Evolutionary conservation across 2,329 filamentous ascomycete species (phyloP).

Genomic region (Phyllosticta capitalensis): DNA sequence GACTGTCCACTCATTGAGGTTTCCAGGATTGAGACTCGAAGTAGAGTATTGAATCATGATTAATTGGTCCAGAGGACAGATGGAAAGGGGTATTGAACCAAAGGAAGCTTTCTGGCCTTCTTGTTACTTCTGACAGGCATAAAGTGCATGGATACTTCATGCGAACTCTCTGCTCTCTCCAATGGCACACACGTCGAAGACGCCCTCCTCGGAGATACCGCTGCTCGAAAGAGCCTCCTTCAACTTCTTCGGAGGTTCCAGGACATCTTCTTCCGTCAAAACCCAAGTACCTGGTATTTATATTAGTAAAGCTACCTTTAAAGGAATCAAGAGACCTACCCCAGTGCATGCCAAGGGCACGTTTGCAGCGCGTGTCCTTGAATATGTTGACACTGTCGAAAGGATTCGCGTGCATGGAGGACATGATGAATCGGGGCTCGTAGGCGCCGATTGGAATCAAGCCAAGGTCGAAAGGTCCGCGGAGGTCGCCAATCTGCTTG

Average conservation of each 20-base stretch:
- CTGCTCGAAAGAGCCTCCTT: conserved; percentile 61
- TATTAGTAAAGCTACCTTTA: neutral
- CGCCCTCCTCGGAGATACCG: conserved; percentile 57
- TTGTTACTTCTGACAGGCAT: too few relatives aligned
- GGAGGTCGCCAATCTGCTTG: conserved; percentile 65
- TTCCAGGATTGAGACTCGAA: neutral
- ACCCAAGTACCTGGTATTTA: conserved; percentile 51
- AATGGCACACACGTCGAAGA: conserved; percentile 77
- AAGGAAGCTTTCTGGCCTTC: too few relatives aligned
- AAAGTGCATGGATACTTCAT: neutral
- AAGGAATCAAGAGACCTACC: conserved; percentile 35
- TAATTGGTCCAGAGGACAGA: neutral
- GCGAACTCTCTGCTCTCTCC: conserved; percentile 69
- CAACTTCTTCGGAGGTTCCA: conserved; percentile 69
- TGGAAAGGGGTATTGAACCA: neutral
- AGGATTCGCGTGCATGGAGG: conserved; percentile 75
- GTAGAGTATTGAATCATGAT: neutral
- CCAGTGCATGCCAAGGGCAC: conserved; percentile 85
- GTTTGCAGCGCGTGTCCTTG: conserved; percentile 65
- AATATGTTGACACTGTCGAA: conserved; percentile 87
- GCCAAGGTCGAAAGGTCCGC: conserved; percentile 83
- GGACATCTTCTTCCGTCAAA: conserved; percentile 71
- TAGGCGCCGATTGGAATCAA: conserved; percentile 93
- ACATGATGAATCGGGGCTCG: conserved; percentile 63
- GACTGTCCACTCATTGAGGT: neutral